Evolutionary conservation across 768 basidiomycete genomes (phyloP).

Genomic region (Lactarius indigo): DNA sequence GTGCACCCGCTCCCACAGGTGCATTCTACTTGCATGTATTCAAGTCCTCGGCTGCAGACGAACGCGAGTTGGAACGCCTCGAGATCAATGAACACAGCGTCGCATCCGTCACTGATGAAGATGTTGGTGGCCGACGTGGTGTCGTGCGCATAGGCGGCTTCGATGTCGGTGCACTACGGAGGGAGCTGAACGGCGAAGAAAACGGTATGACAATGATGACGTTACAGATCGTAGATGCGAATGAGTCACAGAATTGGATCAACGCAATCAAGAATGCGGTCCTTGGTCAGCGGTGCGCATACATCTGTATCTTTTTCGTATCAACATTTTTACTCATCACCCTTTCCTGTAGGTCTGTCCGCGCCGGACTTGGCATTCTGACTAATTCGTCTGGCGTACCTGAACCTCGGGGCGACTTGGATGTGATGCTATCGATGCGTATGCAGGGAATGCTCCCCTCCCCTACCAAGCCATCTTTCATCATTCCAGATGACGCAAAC

Average conservation of each 20-base stretch:
- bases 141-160: slow-evolving; percentile 69
- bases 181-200: slow-evolving; percentile 38
- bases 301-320: background rate
- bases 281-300: slow-evolving; percentile 59
- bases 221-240: slow-evolving; percentile 57
- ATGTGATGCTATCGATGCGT: slow-evolving; percentile 79
- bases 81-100: slow-evolving; percentile 75
- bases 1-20: slow-evolving; percentile 35
- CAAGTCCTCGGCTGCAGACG: slow-evolving; percentile 55
- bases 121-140: slow-evolving; percentile 42
- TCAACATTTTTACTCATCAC: slow-evolving; percentile 5
- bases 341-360: slow-evolving; percentile 50
- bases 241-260: slow-evolving; percentile 74
- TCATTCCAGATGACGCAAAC: slow-evolving; percentile 4
- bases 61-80: slow-evolving; percentile 68
- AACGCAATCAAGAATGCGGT: slow-evolving; percentile 68
- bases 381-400: slow-evolving; percentile 40
- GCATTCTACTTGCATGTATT: slow-evolving; percentile 69
- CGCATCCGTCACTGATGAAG: slow-evolving; percentile 65
- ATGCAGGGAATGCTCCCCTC: slow-evolving; percentile 55
- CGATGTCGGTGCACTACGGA: slow-evolving; percentile 47
- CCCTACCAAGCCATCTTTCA: slow-evolving; percentile 24
- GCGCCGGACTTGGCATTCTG: slow-evolving; percentile 58
- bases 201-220: slow-evolving; percentile 62
- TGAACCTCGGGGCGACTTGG: slow-evolving; percentile 77